Conservation (phyloP, 192 early-diverging fungal species). For the Diversispora eburnea region DNA sequence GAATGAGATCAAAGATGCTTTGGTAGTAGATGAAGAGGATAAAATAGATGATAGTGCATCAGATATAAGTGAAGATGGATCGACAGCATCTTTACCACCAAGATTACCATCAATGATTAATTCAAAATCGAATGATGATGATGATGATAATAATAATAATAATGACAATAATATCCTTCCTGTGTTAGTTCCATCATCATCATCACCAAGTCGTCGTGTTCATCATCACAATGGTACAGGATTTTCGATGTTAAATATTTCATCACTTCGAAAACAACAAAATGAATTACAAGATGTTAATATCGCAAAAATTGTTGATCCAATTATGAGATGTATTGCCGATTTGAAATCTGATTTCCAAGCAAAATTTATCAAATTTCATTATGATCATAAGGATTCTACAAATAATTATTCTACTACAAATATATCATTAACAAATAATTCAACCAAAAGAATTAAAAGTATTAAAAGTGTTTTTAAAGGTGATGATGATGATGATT, state of each 20-base stretch:
- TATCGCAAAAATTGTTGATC: not conserved
- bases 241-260: not conserved
- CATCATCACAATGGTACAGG: not conserved
- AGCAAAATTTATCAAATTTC: not conserved
- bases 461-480: no score
- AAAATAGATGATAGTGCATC: not conserved
- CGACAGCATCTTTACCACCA: not conserved
- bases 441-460: no score
- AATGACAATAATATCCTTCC: no score
- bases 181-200: not conserved
- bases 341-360: constrained; percentile 8
- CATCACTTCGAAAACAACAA: no score
- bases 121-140: not conserved
- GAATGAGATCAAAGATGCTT: no score
- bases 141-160: not conserved
- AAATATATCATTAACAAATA: not conserved
- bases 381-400: not conserved
- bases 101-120: not conserved
- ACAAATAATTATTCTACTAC: not conserved
- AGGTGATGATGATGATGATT: not conserved
- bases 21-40: not conserved
- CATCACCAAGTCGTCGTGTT: not conserved
- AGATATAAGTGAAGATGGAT: not conserved
- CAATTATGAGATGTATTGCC: not conserved
- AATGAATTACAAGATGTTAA: not conserved